A percentile compares a stretch with the other conserved stretches of the same genome.
phyloP scores from a whole-genome alignment of 176 grass and related monocot species.

The Bonia amplexicaulis region DNA sequence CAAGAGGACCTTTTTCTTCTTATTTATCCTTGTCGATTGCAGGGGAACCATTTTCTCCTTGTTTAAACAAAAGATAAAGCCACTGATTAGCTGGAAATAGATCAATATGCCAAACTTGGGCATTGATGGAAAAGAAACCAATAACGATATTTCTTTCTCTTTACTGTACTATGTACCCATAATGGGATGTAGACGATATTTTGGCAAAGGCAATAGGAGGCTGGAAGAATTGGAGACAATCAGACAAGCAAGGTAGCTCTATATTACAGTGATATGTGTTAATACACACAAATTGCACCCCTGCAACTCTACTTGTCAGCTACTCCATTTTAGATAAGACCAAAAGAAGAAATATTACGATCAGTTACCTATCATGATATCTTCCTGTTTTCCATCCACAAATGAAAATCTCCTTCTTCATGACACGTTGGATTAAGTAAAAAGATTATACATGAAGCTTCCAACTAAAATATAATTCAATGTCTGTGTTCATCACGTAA shows the following conservation, averaged over 20 bases:
- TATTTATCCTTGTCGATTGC: neutral
- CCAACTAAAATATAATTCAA: conserved; percentile 39
- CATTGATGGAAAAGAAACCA: neutral
- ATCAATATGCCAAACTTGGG: neutral
- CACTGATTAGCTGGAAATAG: conserved; percentile 10
- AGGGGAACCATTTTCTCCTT: neutral
- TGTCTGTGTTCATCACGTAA: conserved; percentile 28
- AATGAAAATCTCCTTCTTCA: conserved; percentile 32
- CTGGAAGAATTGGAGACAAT: neutral
- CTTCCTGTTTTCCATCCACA: neutral
- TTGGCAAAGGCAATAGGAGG: neutral
- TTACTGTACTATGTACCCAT: conserved; percentile 4
- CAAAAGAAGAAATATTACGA: conserved; percentile 19
- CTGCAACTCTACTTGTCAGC: conserved; percentile 8
- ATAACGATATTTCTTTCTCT: neutral
- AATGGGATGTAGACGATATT: conserved; percentile 1
- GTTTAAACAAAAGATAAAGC: conserved; percentile 20
- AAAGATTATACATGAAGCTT: conserved; percentile 43
- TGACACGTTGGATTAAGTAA: conserved; percentile 17
- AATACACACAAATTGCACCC: conserved; percentile 12
- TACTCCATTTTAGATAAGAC: neutral
- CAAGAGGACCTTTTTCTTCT: neutral
- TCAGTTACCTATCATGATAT: conserved; percentile 15
- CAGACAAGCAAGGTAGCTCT: neutral
- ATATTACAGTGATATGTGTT: conserved; percentile 7